Evolutionary conservation across 2,329 filamentous ascomycete genomes (phyloP).

Genomic region (Penicillium occitanis): DNA sequence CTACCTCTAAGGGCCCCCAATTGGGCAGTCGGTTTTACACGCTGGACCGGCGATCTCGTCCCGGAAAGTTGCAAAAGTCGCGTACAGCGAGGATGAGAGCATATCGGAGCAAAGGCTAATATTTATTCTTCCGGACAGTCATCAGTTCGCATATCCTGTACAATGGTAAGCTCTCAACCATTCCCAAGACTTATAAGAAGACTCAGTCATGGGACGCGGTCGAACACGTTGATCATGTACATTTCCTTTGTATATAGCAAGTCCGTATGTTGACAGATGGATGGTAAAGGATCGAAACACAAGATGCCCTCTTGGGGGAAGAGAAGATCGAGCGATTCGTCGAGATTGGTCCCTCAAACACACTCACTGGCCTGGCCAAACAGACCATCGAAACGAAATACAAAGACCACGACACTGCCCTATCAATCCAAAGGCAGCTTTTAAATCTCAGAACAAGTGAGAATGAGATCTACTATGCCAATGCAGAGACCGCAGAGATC

Average conservation of each 20-base stretch:
- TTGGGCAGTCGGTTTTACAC: not conserved
- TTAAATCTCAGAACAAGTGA: slow-evolving; percentile 2
- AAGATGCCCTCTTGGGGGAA: slow-evolving; percentile 97
- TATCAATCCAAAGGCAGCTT: slow-evolving; percentile 2
- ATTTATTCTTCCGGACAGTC: not conserved
- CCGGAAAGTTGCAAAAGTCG: not conserved
- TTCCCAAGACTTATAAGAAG: not conserved
- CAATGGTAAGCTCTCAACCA: not conserved
- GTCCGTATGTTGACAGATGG: not conserved
- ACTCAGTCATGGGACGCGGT: not conserved
- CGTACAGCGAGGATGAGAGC: not conserved
- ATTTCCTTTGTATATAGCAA: not conserved
- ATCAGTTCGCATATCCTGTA: slow-evolving; percentile 5
- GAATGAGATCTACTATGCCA: slow-evolving; percentile 80
- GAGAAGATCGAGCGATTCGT: slow-evolving; percentile 96
- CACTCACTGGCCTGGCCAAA: slow-evolving; percentile 98
- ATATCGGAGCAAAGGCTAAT: not conserved
- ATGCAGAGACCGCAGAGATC: slow-evolving; percentile 45
- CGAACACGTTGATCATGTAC: not conserved
- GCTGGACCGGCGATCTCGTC: not conserved
- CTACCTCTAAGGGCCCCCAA: slow-evolving; percentile 74
- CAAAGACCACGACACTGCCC: slow-evolving; percentile 84
- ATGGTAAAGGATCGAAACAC: slow-evolving; percentile 87
- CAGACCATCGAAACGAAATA: slow-evolving; percentile 94
- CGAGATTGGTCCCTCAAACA: slow-evolving; percentile 99